These are phyloP conservation scores for Globisporangium radiosum DNA, from an alignment of 352 stramenopile species.

Conservation along the genomic window DNA sequence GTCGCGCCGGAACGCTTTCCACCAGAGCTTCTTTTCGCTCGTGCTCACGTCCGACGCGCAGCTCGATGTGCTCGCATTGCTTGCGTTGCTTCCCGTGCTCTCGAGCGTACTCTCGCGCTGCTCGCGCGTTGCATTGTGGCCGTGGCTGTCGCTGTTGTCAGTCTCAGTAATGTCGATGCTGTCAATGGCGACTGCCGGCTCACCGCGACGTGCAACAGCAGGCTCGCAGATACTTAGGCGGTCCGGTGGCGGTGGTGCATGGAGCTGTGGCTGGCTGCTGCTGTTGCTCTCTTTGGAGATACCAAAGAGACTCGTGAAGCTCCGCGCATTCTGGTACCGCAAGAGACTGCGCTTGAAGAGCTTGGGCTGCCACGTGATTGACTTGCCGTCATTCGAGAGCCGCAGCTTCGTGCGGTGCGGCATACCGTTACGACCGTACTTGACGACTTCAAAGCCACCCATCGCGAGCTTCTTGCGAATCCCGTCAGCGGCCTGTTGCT, in stretches of 20 bases:
- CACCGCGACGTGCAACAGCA: constrained; percentile 14
- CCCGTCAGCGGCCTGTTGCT: constrained; percentile 51
- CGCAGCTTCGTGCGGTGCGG: constrained; percentile 71
- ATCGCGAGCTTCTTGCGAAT: constrained; percentile 70
- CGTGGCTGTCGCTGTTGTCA: constrained; percentile 4
- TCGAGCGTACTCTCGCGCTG: constrained; percentile 8
- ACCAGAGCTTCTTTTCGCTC: constrained; percentile 69
- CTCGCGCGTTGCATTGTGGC: constrained; percentile 4
- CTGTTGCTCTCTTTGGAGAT: constrained; percentile 28
- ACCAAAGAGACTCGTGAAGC: constrained; percentile 61
- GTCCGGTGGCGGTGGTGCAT: constrained; percentile 29
- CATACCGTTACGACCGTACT: constrained; percentile 74
- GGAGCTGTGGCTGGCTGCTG: constrained; percentile 33
- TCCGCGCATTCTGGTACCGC: constrained; percentile 65
- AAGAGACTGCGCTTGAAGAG: constrained; percentile 64
- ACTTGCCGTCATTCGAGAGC: constrained; percentile 61
- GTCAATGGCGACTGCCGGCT: constrained; percentile 15
- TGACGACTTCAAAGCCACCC: constrained; percentile 66
- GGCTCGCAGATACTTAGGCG: constrained; percentile 22
- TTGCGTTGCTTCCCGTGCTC: constrained; percentile 13
- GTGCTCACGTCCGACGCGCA: constrained; percentile 32
- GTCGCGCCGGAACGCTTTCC: constrained; percentile 56
- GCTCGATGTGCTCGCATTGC: constrained; percentile 21
- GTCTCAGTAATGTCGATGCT: constrained; percentile 2
- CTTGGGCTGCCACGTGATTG: constrained; percentile 72